phyloP scores from a whole-genome alignment of 2,329 filamentous ascomycete genomes.

The Phaeomoniella chlamydospora region DNA sequence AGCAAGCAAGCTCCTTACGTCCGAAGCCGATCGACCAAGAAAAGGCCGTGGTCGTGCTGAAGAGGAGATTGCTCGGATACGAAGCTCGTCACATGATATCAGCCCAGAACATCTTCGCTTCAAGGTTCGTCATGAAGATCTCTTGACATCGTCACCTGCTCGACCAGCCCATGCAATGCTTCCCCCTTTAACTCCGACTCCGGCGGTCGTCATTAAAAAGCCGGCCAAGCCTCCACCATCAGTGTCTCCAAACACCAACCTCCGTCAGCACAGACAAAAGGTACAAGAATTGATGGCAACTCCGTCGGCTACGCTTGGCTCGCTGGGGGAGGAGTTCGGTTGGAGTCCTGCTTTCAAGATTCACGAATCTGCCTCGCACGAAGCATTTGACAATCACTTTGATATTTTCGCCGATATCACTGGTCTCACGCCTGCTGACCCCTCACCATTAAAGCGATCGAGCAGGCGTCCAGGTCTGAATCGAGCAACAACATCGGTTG shows the following conservation, averaged over 20 bases:
- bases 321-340: slow-evolving; percentile 22
- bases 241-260: slow-evolving; percentile 82
- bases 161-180: slow-evolving; percentile 2
- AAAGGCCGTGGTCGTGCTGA: slow-evolving; percentile 85
- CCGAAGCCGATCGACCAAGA: slow-evolving; percentile 58
- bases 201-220: slow-evolving; percentile 66
- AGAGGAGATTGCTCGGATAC: slow-evolving; percentile 85
- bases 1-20: slow-evolving; percentile 51
- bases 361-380: slow-evolving; percentile 20
- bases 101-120: slow-evolving; percentile 55
- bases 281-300: slow-evolving; percentile 72
- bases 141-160: slow-evolving; percentile 10
- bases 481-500: slow-evolving; percentile 31
- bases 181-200: slow-evolving; percentile 47
- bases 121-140: slow-evolving; percentile 20
- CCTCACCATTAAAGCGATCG: slow-evolving; percentile 42
- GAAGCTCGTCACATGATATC: slow-evolving; percentile 73
- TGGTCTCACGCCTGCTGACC: slow-evolving; percentile 22
- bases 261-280: slow-evolving; percentile 72
- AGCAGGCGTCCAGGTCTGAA: slow-evolving; percentile 35
- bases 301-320: slow-evolving; percentile 38
- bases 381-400: slow-evolving; percentile 33
- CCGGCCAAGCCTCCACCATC: slow-evolving; percentile 54
- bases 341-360: slow-evolving; percentile 38
- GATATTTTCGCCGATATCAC: slow-evolving; percentile 37